Conservation (phyloP, 2,329 filamentous ascomycete species). For the Cytospora piceicola region DNA sequence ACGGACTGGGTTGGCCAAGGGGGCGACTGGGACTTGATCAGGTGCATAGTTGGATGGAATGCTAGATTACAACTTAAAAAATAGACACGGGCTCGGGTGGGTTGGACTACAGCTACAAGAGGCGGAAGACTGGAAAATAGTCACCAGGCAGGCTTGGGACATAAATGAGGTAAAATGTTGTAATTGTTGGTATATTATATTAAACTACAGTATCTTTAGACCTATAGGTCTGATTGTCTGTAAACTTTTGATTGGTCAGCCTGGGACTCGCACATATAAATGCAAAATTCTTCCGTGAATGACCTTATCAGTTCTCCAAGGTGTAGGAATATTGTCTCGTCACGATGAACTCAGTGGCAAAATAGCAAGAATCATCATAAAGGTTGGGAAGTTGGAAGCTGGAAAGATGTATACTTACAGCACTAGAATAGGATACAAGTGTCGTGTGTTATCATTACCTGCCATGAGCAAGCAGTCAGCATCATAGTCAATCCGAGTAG, state of each 20-base stretch:
- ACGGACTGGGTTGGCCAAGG: slow-evolving; percentile 90
- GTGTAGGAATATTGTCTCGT: slow-evolving; percentile 57
- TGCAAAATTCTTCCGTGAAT: slow-evolving; percentile 28
- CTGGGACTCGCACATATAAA: not conserved
- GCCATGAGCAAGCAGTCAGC: slow-evolving; percentile 21
- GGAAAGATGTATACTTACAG: slow-evolving; percentile 22
- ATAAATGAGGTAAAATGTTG: not conserved
- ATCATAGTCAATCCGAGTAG: not conserved
- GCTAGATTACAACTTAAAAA: slow-evolving; percentile 60
- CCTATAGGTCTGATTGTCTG: not conserved
- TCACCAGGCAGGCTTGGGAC: not conserved
- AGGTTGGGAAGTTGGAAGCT: slow-evolving; percentile 37
- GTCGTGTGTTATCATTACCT: slow-evolving; percentile 21
- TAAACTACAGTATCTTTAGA: slow-evolving; percentile 15
- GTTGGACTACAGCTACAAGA: not conserved
- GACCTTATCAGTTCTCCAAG: slow-evolving; percentile 64
- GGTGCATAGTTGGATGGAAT: slow-evolving; percentile 91
- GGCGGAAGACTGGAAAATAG: not conserved
- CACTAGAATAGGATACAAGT: not conserved
- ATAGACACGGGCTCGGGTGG: not conserved
- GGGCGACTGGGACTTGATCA: slow-evolving; percentile 88
- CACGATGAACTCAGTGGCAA: slow-evolving; percentile 57
- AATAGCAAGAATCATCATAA: slow-evolving; percentile 57
- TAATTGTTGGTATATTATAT: slow-evolving; percentile 9
- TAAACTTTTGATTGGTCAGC: slow-evolving; percentile 16